These are phyloP conservation scores for Atractiella rhizophila DNA, from an alignment of 768 basidiomycete genomes.

Conservation along the genomic window DNA sequence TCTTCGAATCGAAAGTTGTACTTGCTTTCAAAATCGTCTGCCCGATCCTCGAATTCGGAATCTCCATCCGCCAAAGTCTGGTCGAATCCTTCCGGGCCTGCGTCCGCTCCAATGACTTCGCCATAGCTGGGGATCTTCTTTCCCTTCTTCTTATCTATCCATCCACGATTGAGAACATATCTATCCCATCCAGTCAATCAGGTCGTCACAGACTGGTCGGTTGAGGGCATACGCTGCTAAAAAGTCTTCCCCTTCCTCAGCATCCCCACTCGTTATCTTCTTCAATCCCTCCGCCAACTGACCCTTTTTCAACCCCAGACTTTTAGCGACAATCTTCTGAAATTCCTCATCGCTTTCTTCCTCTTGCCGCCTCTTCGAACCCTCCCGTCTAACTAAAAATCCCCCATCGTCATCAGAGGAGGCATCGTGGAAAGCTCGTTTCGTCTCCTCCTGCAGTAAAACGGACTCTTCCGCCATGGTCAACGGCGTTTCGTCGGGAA, in stretches of 20 bases:
- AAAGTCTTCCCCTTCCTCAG: slow-evolving; percentile 22
- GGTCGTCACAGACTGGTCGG: slow-evolving; percentile 25
- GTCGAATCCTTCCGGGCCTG: not conserved
- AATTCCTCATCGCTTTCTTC: slow-evolving; percentile 31
- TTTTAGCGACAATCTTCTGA: slow-evolving; percentile 32
- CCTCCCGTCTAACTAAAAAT: slow-evolving; percentile 42
- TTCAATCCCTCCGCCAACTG: slow-evolving; percentile 11
- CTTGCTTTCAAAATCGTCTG: slow-evolving; percentile 74
- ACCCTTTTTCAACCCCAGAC: slow-evolving; percentile 18
- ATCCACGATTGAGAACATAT: slow-evolving; percentile 93
- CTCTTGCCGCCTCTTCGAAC: slow-evolving; percentile 48
- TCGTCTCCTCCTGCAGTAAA: slow-evolving; percentile 50
- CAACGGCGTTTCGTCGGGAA: slow-evolving; percentile 14
- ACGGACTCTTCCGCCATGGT: slow-evolving; percentile 60
- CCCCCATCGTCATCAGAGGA: slow-evolving; percentile 29
- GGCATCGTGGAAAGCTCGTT: slow-evolving; percentile 42
- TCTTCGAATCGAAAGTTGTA: slow-evolving; percentile 98
- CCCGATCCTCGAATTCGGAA: slow-evolving; percentile 50
- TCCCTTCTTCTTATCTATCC: slow-evolving; percentile 49
- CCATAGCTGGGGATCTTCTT: slow-evolving; percentile 56
- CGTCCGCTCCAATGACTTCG: slow-evolving; percentile 35
- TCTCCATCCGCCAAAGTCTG: slow-evolving; percentile 16
- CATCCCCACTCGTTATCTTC: slow-evolving; percentile 9
- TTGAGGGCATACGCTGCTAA: slow-evolving; percentile 1
- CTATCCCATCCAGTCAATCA: too few species aligned